Evolutionary conservation across 441 rosid species (phyloP), one percentile per base, ranked within the genome.

Genomic region (Manihot esculenta): DNA sequence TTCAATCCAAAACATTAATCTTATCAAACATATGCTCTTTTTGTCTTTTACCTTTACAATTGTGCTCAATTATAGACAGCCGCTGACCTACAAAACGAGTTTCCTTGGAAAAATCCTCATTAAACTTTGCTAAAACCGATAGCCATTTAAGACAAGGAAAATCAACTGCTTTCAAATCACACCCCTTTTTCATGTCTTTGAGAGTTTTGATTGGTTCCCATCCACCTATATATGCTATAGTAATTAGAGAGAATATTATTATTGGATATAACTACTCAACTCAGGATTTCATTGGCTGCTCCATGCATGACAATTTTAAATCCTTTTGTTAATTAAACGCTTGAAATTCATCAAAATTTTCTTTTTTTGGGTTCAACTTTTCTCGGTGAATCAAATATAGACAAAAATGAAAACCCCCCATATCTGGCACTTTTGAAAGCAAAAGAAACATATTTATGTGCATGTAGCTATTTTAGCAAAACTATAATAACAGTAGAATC

Each of bases 81-180:
- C 21, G 33, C 76, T 49, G 73, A 7, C 44, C 55, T 38, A 70
- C 86, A 70, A 79, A 73, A 56, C 56, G 11, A 23, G 49, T 56
- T 71, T 69, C 76, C 74, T 77, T 69, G 82, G 69, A 64, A 81
- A 62, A 70, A 64, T 77, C 83, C 74, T 69, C 67, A 53, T 49
- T 15, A 10, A 12, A 70, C 85, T 69, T 81, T 66, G 84, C 70
- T 64, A 60, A 33, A 58, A 77, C 64, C 83, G 73, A 75, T 71
- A 21, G 44, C 58, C 54, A 18, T 58, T 72, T 30, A 74, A 70
- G 83, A 75, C 82, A 79, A 69, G 33, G 44, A 59, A 42, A 49
- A 59, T 3, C n/a, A 70, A 67, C 67, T 66, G 65, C 75, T 66
- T 81, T 44, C 76, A 63, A 66, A 69, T 55, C 33, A 55, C 45